These are phyloP conservation scores for Neopestalotiopsis rosae DNA, from an alignment of 2,329 filamentous ascomycete genomes.

Conservation along the genomic window DNA sequence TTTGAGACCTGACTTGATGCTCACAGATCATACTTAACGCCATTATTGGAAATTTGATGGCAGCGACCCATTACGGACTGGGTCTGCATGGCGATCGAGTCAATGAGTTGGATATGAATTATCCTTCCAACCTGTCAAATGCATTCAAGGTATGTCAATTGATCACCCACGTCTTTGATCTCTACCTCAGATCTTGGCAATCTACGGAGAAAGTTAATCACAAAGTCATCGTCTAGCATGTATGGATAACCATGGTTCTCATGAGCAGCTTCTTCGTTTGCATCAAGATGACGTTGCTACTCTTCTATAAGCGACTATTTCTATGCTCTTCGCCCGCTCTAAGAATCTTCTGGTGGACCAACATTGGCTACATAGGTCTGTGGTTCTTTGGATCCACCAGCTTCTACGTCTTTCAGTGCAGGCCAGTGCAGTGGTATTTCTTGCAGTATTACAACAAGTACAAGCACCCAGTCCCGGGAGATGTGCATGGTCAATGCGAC, in stretches of 20 bases:
- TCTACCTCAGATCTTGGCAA: neutral
- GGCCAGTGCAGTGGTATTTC: conserved; percentile 31
- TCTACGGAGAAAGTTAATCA: neutral
- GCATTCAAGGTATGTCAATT: neutral
- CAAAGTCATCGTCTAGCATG: conserved; percentile 24
- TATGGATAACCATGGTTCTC: conserved; percentile 34
- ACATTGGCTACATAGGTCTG: conserved; percentile 29
- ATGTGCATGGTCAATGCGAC: conserved; percentile 27
- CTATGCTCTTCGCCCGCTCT: conserved; percentile 25
- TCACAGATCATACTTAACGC: neutral
- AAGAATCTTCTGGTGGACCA: conserved; percentile 31
- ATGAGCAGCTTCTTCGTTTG: conserved; percentile 30
- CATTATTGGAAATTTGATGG: neutral
- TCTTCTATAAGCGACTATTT: conserved; percentile 32
- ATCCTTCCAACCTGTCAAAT: neutral
- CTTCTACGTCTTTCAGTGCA: conserved; percentile 33
- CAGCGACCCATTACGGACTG: neutral
- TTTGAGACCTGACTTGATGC: neutral
- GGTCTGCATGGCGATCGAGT: neutral
- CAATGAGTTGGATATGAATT: neutral
- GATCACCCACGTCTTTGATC: neutral
- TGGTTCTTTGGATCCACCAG: conserved; percentile 32
- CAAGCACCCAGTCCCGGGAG: conserved; percentile 23
- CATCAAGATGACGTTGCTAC: conserved; percentile 33
- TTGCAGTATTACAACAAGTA: conserved; percentile 27